Evolutionary conservation across 352 stramenopile species (phyloP).

Genomic region (Pythium plurisporium): DNA sequence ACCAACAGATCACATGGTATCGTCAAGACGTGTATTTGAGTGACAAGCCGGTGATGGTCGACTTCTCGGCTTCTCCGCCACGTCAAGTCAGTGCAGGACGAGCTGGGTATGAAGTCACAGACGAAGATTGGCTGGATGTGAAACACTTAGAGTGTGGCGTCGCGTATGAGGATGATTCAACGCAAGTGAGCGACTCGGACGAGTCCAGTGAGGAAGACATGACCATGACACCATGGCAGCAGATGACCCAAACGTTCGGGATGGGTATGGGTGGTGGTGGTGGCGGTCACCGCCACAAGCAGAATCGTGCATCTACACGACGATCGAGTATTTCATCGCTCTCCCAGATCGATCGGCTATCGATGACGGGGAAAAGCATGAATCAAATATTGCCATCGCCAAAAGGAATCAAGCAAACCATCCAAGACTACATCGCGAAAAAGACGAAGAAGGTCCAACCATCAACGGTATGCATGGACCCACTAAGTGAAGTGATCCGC

Average conservation of each 20-base stretch:
- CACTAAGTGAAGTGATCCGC: constrained; percentile 19
- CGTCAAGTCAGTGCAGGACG: constrained; percentile 17
- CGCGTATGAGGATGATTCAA: constrained; percentile 73
- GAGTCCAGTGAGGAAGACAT: constrained; percentile 74
- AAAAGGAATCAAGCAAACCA: constrained; percentile 55
- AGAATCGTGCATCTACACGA: constrained; percentile 28
- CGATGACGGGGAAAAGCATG: constrained; percentile 46
- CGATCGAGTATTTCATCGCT: constrained; percentile 61
- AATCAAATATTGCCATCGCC: constrained; percentile 44
- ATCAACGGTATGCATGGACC: constrained; percentile 21
- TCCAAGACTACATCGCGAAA: constrained; percentile 56
- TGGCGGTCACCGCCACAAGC: constrained; percentile 6
- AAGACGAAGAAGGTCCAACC: constrained; percentile 71
- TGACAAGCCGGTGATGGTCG: constrained; percentile 30
- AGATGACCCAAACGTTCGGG: constrained; percentile 81
- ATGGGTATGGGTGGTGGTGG: constrained; percentile 55
- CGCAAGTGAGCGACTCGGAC: constrained; percentile 78
- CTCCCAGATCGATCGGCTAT: constrained; percentile 58
- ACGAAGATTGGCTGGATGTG: constrained; percentile 42
- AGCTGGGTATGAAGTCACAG: constrained; percentile 18
- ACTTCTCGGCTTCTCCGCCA: constrained; percentile 28
- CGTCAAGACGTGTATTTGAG: constrained; percentile 22
- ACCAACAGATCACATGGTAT: constrained; percentile 23
- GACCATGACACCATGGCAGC: constrained; percentile 77
- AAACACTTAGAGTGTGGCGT: constrained; percentile 75